Conservation (phyloP, 345 rosid species). For the Pistacia vera region DNA sequence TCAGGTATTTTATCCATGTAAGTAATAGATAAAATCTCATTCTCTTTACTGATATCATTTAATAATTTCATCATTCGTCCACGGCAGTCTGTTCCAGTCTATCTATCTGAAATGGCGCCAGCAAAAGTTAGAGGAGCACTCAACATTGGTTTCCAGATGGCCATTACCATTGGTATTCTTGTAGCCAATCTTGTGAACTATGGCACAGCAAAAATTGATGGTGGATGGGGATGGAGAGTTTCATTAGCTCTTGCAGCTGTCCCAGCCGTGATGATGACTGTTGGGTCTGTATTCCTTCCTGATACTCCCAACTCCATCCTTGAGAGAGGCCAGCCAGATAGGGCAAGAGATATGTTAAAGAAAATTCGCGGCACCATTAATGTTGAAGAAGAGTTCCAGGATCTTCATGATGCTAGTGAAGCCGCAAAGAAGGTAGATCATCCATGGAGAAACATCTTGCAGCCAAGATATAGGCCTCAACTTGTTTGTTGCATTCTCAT, state of each 20-base stretch:
- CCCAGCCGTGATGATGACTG: constrained; percentile 61
- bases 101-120: constrained; percentile 86
- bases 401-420: constrained; percentile 57
- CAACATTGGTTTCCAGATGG: constrained; percentile 79
- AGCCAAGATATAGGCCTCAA: constrained; percentile 64
- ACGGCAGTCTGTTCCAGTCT: constrained; percentile 67
- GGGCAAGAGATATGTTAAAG: constrained; percentile 59
- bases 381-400: constrained; percentile 66
- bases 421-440: constrained; percentile 57
- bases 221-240: constrained; percentile 77
- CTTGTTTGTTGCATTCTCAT: constrained; percentile 47
- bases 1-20: constrained; percentile 43
- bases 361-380: constrained; percentile 55
- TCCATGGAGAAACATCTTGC: constrained; percentile 68
- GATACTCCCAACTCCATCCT: constrained; percentile 83
- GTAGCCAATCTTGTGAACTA: constrained; percentile 70
- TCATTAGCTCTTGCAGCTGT: constrained; percentile 70
- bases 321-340: constrained; percentile 62
- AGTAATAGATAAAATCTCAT: too few relatives aligned
- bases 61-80: neutral
- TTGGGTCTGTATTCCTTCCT: constrained; percentile 67
- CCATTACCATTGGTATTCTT: constrained; percentile 70
- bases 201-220: constrained; percentile 48
- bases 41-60: neutral
- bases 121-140: constrained; percentile 73